These are phyloP conservation scores for Bipolaris oryzae DNA, from an alignment of 2,329 filamentous ascomycete species.

Conservation along the genomic window DNA sequence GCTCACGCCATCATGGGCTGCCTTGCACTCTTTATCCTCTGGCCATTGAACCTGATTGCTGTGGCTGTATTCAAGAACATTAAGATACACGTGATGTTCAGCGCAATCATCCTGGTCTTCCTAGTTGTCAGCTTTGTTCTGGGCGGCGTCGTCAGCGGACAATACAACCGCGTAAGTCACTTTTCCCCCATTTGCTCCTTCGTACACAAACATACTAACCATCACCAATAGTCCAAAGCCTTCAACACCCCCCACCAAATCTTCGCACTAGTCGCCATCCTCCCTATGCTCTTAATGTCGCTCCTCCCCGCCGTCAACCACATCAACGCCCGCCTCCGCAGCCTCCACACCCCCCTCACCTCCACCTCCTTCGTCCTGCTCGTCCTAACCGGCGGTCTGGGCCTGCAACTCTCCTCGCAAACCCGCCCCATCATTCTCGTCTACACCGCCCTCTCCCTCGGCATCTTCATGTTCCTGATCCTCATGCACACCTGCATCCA, in stretches of 20 bases:
- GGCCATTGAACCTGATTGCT: slow-evolving; percentile 42
- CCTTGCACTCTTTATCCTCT: slow-evolving; percentile 42
- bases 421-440: slow-evolving; percentile 31
- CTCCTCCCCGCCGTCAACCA: slow-evolving; percentile 33
- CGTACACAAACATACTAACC: background rate
- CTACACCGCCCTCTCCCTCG: slow-evolving; percentile 37
- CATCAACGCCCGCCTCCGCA: slow-evolving; percentile 48
- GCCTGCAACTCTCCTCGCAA: slow-evolving; percentile 36
- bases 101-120: slow-evolving; percentile 46
- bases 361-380: slow-evolving; percentile 33
- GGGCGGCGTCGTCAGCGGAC: slow-evolving; percentile 50
- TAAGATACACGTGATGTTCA: slow-evolving; percentile 51
- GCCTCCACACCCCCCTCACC: slow-evolving; percentile 54
- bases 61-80: slow-evolving; percentile 50
- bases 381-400: slow-evolving; percentile 43
- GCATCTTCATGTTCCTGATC: slow-evolving; percentile 30
- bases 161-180: slow-evolving; percentile 51
- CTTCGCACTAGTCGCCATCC: slow-evolving; percentile 57
- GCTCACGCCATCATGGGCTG: slow-evolving; percentile 43
- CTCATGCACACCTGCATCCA: slow-evolving; percentile 33
- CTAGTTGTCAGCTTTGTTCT: slow-evolving; percentile 49
- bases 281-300: slow-evolving; percentile 35
- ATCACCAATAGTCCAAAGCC: slow-evolving; percentile 45
- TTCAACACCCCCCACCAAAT: slow-evolving; percentile 57
- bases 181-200: background rate